These are phyloP conservation scores for Fusarium foetens DNA, from an alignment of 2,329 filamentous ascomycete genomes.

Conservation along the genomic window DNA sequence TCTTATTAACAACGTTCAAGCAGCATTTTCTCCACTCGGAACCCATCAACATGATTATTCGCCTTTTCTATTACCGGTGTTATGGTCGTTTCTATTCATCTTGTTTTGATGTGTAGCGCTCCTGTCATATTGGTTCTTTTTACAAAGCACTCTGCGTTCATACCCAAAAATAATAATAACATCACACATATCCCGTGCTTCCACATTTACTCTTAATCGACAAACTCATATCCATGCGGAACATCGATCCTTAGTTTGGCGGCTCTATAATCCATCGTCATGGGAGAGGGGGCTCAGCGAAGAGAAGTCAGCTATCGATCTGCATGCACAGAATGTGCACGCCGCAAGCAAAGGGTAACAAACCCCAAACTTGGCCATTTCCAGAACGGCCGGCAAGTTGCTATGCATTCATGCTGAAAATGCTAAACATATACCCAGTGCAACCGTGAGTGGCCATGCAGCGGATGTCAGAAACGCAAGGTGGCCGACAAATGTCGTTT, in stretches of 20 bases:
- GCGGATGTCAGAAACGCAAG: slow-evolving; percentile 54
- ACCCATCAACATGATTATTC: slow-evolving; percentile 31
- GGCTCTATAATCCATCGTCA: slow-evolving; percentile 11
- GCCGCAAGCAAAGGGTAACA: slow-evolving; percentile 53
- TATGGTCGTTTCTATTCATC: slow-evolving; percentile 13
- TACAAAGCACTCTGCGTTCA: neutral
- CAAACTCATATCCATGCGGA: neutral
- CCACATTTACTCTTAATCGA: neutral
- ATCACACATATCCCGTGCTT: neutral
- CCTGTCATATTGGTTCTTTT: slow-evolving; percentile 2
- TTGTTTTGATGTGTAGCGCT: slow-evolving; percentile 8
- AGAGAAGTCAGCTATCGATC: slow-evolving; percentile 40
- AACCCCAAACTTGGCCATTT: neutral
- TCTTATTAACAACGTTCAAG: slow-evolving; percentile 39
- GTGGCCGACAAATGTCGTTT: slow-evolving; percentile 52
- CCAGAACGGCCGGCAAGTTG: neutral
- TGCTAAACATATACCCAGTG: slow-evolving; percentile 44
- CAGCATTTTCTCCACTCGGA: slow-evolving; percentile 37
- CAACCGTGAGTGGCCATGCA: slow-evolving; percentile 54
- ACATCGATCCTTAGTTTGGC: neutral
- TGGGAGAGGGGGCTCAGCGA: slow-evolving; percentile 27
- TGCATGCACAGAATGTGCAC: slow-evolving; percentile 57
- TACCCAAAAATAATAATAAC: neutral
- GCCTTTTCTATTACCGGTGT: slow-evolving; percentile 11
- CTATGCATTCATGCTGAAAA: neutral